Base-by-base conservation (phyloP, 345 rosid genomes). In the Pistacia atlantica region DNA sequence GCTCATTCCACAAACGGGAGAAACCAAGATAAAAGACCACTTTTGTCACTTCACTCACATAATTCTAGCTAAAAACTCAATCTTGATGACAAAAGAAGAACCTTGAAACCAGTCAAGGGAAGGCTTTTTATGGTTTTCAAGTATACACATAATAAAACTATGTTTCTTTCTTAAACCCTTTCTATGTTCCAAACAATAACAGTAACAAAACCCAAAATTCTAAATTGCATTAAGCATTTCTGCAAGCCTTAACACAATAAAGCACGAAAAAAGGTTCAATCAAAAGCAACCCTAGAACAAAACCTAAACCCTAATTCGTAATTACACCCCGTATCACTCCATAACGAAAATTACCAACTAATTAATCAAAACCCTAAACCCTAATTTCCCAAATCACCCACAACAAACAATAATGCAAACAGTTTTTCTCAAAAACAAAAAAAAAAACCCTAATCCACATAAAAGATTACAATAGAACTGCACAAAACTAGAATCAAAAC, bases 361-460 rank as follows among this genome's bases (percentile, higher is more conserved):
- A 54, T 28, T 57, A 65, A 66, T 46, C 25, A 67, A 49, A 78
- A 80, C 80, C 81, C 82, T 69, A 78, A 83, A 80, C 84, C 83
- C 83, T 76, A 54, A 72, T 56, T 17, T 38, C 8, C 13, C 17
- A 75, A 65, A 55, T 22, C 51, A 63, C 17, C 18, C 62, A 31
- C 2, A 33, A 46, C 42, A 37, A 55, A 38, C 56, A 38, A 31
- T 4, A 60, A 75, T 61, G 75, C 67, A 48, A 49, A 48, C 67
- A 67, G 11, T n/a, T 25, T 13, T 35, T 25, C 18, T 9, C 25
- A 6, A 42, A 78, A 54, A 8, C 16, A 28, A 42, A 42, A 14
- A 42, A 42, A 14, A 2, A 77, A 80, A 55, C 18, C 73, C 79
- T 48, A 20, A 69, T 42, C 76, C 49, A 69, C n/a, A 17, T 28